Percentiles rank a stretch among this genome's conserved stretches.
Evolutionary conservation across 108 stramenopile species (phyloP).

Genomic region (Seminavis robusta): DNA sequence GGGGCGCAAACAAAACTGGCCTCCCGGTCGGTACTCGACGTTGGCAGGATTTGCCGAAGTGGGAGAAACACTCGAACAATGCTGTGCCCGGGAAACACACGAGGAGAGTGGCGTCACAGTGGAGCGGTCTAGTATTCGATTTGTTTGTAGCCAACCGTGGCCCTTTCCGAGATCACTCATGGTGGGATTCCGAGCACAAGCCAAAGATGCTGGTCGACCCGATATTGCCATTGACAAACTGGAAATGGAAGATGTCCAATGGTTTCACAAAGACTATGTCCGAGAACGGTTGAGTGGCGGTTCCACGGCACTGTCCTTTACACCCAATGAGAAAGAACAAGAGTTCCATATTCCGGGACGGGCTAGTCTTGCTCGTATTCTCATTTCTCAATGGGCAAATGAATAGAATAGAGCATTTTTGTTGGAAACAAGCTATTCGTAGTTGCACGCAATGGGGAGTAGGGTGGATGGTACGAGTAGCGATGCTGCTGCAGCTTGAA

Average conservation of each 20-base stretch:
- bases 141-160: slow-evolving; percentile 27
- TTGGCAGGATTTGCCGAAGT: slow-evolving; percentile 28
- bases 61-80: slow-evolving; percentile 28
- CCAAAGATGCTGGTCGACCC: neutral
- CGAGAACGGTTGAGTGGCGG: slow-evolving; percentile 9
- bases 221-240: slow-evolving; percentile 8
- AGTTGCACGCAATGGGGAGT: no score
- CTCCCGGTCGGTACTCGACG: slow-evolving; percentile 22
- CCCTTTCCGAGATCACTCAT: slow-evolving; percentile 25
- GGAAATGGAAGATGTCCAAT: slow-evolving; percentile 27
- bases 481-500: no score
- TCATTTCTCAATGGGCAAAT: slow-evolving; percentile 17
- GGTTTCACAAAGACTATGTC: slow-evolving; percentile 21
- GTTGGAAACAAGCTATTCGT: no score
- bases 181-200: slow-evolving; percentile 22
- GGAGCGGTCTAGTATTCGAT: slow-evolving; percentile 8
- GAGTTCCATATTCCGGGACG: slow-evolving; percentile 24
- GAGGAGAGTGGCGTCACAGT: slow-evolving; percentile 27
- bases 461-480: no score
- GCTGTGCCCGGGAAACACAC: slow-evolving; percentile 16
- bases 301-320: slow-evolving; percentile 12
- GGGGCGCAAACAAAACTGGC: slow-evolving; percentile 22
- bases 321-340: slow-evolving; percentile 13
- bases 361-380: slow-evolving; percentile 18
- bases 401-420: no score